A percentile compares a stretch with the other conserved stretches of the same genome.
These are phyloP conservation scores for Podosphaera fusca DNA, from an alignment of 2,329 filamentous ascomycete genomes.

Conservation along the genomic window DNA sequence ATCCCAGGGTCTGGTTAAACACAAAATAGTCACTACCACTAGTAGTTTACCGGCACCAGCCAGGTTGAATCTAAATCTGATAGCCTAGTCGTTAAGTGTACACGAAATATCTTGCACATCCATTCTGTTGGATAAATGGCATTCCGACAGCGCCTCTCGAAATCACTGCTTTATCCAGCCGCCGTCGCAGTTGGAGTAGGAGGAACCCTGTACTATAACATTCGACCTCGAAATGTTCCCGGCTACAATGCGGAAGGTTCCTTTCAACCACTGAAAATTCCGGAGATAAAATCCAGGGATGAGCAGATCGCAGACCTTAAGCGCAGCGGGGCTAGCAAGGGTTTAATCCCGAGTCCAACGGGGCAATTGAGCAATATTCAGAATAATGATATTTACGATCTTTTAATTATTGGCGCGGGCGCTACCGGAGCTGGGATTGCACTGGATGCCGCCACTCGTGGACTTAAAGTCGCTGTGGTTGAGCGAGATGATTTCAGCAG, in stretches of 20 bases:
- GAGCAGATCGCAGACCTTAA: constrained; percentile 28
- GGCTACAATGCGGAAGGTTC: constrained; percentile 44
- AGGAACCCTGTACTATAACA: constrained; percentile 28
- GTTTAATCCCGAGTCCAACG: constrained; percentile 23
- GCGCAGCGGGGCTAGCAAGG: constrained; percentile 24
- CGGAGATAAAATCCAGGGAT: constrained; percentile 23
- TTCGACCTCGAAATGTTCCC: constrained; percentile 49
- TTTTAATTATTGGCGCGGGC: constrained; percentile 47
- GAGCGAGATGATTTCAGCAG: constrained; percentile 53
- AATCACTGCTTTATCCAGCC: constrained; percentile 26
- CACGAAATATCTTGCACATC: neutral
- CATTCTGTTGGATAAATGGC: constrained; percentile 9
- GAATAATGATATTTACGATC: constrained; percentile 34
- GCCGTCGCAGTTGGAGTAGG: constrained; percentile 23
- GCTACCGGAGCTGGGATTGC: constrained; percentile 50
- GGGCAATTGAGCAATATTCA: constrained; percentile 20
- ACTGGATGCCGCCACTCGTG: constrained; percentile 46
- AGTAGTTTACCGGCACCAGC: no score
- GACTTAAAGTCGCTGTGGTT: constrained; percentile 46
- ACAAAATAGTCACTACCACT: no score
- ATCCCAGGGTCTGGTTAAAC: no score
- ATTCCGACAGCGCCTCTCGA: constrained; percentile 21
- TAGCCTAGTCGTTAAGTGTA: no score
- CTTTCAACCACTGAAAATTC: constrained; percentile 32
- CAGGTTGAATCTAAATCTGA: no score